Base-by-base conservation (phyloP, 192 early-diverging fungal genomes). In the Umbelopsis vinacea region DNA sequence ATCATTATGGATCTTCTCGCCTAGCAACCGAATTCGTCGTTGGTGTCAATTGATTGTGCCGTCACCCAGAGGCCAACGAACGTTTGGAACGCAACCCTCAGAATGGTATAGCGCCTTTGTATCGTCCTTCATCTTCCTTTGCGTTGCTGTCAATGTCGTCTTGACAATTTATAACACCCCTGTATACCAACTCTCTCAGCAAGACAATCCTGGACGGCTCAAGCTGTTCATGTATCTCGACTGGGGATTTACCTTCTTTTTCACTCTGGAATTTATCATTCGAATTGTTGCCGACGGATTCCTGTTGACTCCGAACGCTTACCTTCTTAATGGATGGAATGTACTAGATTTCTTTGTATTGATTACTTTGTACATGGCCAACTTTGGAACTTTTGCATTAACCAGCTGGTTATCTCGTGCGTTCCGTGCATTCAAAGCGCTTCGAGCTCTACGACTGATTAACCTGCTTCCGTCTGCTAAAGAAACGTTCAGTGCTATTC, bases 261-360 rank as follows among this genome's bases (percentile, higher is more conserved):
- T 86, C 50, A 83, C 86, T 0, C 9, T 86, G 9, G 88, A 89
- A 55, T 84, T 86, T 47, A 23, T 86, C 2, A 75, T 89, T 19
- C 82, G 84, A 47, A 74, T 88, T 38, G 81, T 89, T 57, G 88
- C 88, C 0, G 86, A 89, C 74, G 88, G 88, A 29, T 84, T 89
- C 17, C 52, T 86, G 6, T 74, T 88, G n/a, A 86, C 88, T 8
- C 88, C 88, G 0, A 86, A 89, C 66, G 88, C 88, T 11, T 86
- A 86, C 63, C 43, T 89, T 52, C 67, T 79, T 23, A 81, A 82
- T 40, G 77, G 82, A 2, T 89, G 88, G 88, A 89, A 89, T 55
- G 38, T 79, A n/a, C 73, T 88, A 43, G 88, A 89, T 77, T 79
- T 89, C 21, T 85, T 89, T 71, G 88, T 89, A 5, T 75, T 86